Evolutionary conservation across 306 rosid genomes (phyloP), one percentile per base, ranked within the genome.

Genomic region (Boehmeria nivea): DNA sequence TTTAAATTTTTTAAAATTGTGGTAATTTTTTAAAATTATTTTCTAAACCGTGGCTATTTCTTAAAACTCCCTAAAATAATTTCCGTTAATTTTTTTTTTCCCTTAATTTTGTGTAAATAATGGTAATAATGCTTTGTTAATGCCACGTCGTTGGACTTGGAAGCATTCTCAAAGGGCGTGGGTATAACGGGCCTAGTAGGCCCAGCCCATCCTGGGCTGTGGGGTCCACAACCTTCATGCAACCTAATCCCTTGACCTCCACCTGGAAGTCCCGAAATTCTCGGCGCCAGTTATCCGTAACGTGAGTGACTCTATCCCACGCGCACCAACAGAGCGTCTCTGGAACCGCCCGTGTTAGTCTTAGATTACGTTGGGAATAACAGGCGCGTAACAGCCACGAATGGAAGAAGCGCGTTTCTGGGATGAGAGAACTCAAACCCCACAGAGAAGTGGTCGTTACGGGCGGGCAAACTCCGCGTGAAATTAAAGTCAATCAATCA

Each of bases 271-370:
- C 71, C 69, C 85, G 89, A 38, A 70, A 73, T 77, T 54, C 44
- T 31, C 85, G 94, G 87, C 76, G 61, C 74, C 72, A 66, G 66
- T 76, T 64, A 55, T 57, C 56, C 2, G 21, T 11, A 42, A 33
- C 28, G 14, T n/a, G 24, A 27, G 17, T 14, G 7, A 17, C 16
- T 11, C 10, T 15, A 6, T 9, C 45, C 46, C 22, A 17, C 19
- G 31, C 28, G 59, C 54, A 26, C 28, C 45, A 16, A 62, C 54
- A 37, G 33, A 36, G 59, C 37, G 48, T 34, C 6, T 1, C 0
- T 4, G 2, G 6, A 2, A 20, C 1, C 3, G 2, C 0, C 16
- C 4, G 27, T 7, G n/a, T n/a, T n/a, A n/a, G n/a, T n/a, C n/a
- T n/a, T n/a, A n/a, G n/a, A n/a, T n/a, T n/a, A 0, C 6, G 10